Percentiles rank a stretch among this genome's conserved stretches.
Evolutionary conservation across 225 moss, liverwort and hornwort species (phyloP).

Genomic region (Bryoerythrophyllum caledonicum): DNA sequence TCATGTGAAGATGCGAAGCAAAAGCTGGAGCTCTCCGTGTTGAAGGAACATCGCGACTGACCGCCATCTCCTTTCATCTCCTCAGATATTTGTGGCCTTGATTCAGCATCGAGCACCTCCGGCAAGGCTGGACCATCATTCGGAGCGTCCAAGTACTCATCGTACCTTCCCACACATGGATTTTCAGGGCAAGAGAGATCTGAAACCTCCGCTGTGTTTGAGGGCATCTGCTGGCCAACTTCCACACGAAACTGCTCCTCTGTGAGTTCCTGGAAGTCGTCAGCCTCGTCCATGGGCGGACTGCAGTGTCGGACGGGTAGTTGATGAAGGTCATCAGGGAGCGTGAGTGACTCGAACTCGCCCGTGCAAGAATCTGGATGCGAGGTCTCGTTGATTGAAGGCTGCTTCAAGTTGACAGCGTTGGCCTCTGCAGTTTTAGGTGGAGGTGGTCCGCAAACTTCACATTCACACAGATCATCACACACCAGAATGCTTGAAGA

Average conservation of each 20-base stretch:
- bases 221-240: neutral
- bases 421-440: neutral
- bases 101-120: neutral
- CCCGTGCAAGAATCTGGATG: slow-evolving; percentile 1
- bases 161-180: neutral
- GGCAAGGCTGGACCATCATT: neutral
- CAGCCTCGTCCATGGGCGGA: neutral
- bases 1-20: neutral
- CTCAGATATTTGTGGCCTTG: neutral
- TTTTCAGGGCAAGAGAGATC: neutral
- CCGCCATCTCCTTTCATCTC: neutral
- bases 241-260: slow-evolving; percentile 6
- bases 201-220: neutral
- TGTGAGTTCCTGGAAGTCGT: neutral
- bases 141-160: neutral
- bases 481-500: slow-evolving; percentile 12
- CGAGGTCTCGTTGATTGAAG: neutral
- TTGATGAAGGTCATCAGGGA: slow-evolving; percentile 1
- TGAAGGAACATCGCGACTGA: neutral
- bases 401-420: neutral
- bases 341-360: slow-evolving; percentile 17
- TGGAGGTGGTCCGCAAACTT: slow-evolving; percentile 2
- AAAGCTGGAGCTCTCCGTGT: neutral
- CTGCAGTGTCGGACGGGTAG: neutral
- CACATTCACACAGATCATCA: slow-evolving; percentile 30